A percentile compares a stretch with the other conserved stretches of the same genome.
Conservation (phyloP, 2,329 filamentous ascomycete genomes). For the Aspergillus caelatus region DNA sequence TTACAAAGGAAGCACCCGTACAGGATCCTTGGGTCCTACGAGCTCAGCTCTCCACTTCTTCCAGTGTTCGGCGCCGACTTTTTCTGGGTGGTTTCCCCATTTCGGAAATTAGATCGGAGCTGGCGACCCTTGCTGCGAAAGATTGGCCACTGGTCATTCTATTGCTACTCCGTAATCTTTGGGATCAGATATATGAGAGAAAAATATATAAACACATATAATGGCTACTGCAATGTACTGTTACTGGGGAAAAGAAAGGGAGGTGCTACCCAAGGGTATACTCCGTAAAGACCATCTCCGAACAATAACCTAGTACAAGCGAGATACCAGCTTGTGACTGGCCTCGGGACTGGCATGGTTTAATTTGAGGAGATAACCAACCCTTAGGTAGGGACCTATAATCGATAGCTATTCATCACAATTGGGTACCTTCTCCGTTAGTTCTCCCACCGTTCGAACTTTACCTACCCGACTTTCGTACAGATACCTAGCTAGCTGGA, state of each 20-base stretch:
- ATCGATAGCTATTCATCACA: not conserved
- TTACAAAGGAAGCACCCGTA: constrained; percentile 10
- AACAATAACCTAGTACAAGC: not conserved
- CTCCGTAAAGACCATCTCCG: not conserved
- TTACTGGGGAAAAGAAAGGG: not conserved
- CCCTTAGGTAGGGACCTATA: not conserved
- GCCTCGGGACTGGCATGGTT: not conserved
- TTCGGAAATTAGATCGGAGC: constrained; percentile 21
- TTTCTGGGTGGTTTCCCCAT: constrained; percentile 12
- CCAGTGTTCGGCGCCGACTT: constrained; percentile 17
- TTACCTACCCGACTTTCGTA: not conserved
- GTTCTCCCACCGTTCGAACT: not conserved
- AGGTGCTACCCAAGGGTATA: not conserved
- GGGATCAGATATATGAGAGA: not conserved
- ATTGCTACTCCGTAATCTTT: not conserved
- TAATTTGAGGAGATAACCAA: not conserved
- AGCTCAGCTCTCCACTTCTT: constrained; percentile 22
- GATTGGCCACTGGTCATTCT: not conserved
- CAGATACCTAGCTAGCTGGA: not conserved
- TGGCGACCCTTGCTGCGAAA: constrained; percentile 1
- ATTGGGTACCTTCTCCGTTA: not conserved
- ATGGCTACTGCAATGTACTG: not conserved
- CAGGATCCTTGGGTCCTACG: constrained; percentile 15
- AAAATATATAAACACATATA: too few species aligned
- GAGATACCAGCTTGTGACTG: not conserved